Evolutionary conservation across 2,329 filamentous ascomycete genomes (phyloP).

Genomic region (Alternaria conjuncta): DNA sequence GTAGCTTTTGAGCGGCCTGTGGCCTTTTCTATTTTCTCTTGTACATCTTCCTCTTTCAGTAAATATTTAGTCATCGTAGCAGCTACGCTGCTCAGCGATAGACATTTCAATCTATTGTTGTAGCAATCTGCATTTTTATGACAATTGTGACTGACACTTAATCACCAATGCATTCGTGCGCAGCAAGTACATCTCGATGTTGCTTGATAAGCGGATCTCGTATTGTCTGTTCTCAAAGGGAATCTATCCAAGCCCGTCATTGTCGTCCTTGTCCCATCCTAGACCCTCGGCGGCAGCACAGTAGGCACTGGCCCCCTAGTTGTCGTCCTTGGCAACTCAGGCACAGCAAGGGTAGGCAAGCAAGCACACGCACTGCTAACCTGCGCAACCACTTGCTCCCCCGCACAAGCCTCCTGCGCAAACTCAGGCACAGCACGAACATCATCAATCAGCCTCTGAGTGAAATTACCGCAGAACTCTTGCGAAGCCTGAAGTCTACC

Average conservation of each 20-base stretch:
- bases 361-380: slow-evolving; percentile 36
- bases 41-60: background rate
- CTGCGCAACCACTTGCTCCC: slow-evolving; percentile 19
- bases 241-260: background rate
- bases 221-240: background rate
- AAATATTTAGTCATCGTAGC: background rate
- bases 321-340: slow-evolving; percentile 32
- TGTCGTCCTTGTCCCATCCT: background rate
- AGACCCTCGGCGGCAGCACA: slow-evolving; percentile 28
- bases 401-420: slow-evolving; percentile 23
- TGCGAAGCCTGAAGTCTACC: slow-evolving; percentile 23
- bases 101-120: background rate
- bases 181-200: background rate
- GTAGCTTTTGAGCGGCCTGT: background rate
- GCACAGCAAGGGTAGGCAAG: slow-evolving; percentile 30
- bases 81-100: background rate
- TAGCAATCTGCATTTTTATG: background rate
- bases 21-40: background rate
- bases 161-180: too few relatives aligned
- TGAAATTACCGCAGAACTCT: slow-evolving; percentile 27
- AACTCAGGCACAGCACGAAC: slow-evolving; percentile 23
- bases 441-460: slow-evolving; percentile 23
- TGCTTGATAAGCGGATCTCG: background rate
- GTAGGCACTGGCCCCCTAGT: slow-evolving; percentile 32
- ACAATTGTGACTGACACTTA: background rate